Base-by-base conservation (phyloP, 1,284 basidiomycete genomes). In the Ustilago nuda region DNA sequence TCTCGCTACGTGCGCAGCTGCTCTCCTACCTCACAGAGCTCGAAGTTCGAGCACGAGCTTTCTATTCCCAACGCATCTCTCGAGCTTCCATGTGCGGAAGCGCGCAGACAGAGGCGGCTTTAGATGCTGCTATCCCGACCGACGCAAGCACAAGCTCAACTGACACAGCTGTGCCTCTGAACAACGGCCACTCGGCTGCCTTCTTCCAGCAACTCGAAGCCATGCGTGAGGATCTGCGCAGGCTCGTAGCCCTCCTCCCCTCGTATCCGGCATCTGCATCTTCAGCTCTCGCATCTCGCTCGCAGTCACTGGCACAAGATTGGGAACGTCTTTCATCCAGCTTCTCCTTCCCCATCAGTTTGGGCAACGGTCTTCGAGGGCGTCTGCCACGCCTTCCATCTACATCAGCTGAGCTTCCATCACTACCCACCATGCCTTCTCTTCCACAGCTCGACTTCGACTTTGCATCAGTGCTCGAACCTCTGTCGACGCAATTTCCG, bases 171-270 rank as follows among this genome's bases (percentile, higher is more conserved):
- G 56, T 51, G 11, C 32, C 61, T 1, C 33, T 41, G 56, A 64
- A 23, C 43, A 67, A 72, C 27, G 37, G 70, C 7, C 69, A 72
- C 23, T 52, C 72, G 1, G 73, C 72, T 9, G 58, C 65, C 35
- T 78, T 82, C 55, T 76, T 74, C 37, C 64, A 77, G n/a, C 80
- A 82, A 50, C 60, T 81, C 39, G 78, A 79, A 27, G 81, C 75
- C 1, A 61, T 82, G 45, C 72, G 70, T 19, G 78, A 81, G 30
- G 81, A 82, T 32, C 51, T 81, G 39, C 52, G 68, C 7, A 61
- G 64, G 7, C 61, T 82, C 1, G 65, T 69, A 11, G 62, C 67
- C 0, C 43, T 80, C 4, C 69, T 82, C 4, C 80, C 80, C 3
- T 66, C 59, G n/a, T 72, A 65, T 23, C 66, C 66, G 46, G 54